Percentiles rank a stretch among this genome's conserved stretches.
Conservation (phyloP, 176 grass and related monocot species). For the Cenchrus americanus region DNA sequence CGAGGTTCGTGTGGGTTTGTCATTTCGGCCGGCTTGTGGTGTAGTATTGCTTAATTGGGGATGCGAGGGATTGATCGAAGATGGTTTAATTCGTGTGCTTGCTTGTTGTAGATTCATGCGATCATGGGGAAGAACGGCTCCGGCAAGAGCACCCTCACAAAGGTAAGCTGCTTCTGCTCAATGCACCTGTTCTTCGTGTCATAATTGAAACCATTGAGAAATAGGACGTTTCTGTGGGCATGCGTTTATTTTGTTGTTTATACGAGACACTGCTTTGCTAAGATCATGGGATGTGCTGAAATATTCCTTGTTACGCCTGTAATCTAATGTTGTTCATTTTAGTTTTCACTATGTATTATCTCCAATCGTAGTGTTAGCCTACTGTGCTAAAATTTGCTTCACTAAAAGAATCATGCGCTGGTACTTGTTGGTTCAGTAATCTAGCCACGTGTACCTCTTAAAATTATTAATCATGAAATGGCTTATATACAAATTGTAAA, state of each 20-base stretch:
- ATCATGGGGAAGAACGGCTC: constrained; percentile 98
- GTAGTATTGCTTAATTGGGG: background rate
- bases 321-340: background rate
- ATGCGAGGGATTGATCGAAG: background rate
- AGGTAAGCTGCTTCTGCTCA: constrained; percentile 53
- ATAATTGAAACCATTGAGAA: background rate
- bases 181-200: background rate
- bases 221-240: background rate
- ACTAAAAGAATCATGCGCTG: too few species aligned
- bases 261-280: background rate
- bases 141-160: constrained; percentile 91
- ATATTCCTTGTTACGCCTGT: background rate
- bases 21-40: background rate
- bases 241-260: background rate
- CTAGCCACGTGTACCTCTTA: background rate
- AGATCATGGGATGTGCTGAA: background rate
- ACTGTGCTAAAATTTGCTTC: background rate
- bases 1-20: constrained; percentile 55
- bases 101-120: constrained; percentile 68
- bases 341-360: background rate
- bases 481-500: background rate
- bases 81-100: constrained; percentile 29
- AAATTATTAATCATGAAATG: background rate
- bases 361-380: background rate
- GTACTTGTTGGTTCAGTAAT: background rate